Base-by-base conservation (phyloP, 2,329 filamentous ascomycete species). In the Raffaelea arxii region DNA sequence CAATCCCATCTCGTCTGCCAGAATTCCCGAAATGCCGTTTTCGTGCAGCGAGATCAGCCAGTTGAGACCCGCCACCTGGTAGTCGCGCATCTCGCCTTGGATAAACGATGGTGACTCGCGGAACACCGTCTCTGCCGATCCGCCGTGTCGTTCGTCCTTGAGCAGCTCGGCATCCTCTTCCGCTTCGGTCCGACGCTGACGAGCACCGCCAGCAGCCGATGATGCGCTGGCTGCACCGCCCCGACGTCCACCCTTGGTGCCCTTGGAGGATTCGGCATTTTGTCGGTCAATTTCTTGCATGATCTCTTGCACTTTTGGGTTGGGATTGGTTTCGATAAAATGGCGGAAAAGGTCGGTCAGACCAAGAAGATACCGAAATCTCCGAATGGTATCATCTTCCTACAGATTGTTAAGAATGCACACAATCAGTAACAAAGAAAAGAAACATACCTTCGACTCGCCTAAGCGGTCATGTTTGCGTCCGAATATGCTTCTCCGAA, bases 11-110 rank as follows among this genome's bases (percentile, higher is more conserved):
- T 98, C 92, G 60, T 98, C 92, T 51, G 92, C 92, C 43, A 98
- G 72, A 53, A 98, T 98, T 55, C 92, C 92, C 19, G 91, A 97
- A 55, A 98, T 98, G 70, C 92, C 92, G 59, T 98, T 98, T 65
- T 98, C 92, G 59, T 98, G 92, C 6, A 98, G 75, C 12, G 90
- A 97, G 56, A 98, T 89, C 40, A 98, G 77, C 92, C 92, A 98
- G 65, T 98, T 98, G 55, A 98, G 73, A 54, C 92, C 92, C 27
- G 87, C 86, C 56, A 98, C 74, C 64, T 98, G 92, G 66, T 98
- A 98, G 64, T 98, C 92, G 60, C 92, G 82, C 88, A 98, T 96
- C 48, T 78, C 71, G 39, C 92, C 85, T 16, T 94, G 69, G 52
- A 98, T 82, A 61, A 86, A 98, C n/a, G 82, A 67, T 12, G 92